These are phyloP conservation scores for Candida oleophila DNA, from an alignment of 805 yeast species.

Conservation along the genomic window DNA sequence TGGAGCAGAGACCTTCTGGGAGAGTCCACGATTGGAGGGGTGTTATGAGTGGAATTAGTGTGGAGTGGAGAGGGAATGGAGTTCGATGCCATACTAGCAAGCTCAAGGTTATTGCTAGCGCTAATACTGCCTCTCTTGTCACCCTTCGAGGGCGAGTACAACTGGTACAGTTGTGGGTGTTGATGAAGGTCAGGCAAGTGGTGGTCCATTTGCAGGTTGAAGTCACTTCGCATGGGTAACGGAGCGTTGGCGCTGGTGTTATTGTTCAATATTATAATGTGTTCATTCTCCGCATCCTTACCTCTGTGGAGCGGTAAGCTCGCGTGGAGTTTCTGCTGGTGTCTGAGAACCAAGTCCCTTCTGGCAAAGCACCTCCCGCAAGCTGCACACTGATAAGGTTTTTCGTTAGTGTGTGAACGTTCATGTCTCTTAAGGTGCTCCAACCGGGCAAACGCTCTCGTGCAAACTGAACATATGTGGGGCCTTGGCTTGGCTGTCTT, in stretches of 20 bases:
- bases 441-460: conserved; percentile 91
- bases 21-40: conserved; percentile 23
- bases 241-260: conserved; percentile 55
- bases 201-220: neutral
- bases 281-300: conserved; percentile 35
- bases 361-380: conserved; percentile 96
- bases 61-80: conserved; percentile 25
- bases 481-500: conserved; percentile 95
- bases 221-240: conserved; percentile 20
- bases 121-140: neutral
- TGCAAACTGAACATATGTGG: conserved; percentile 84
- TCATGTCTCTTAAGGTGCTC: conserved; percentile 95
- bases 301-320: conserved; percentile 42
- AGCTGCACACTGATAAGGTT: conserved; percentile 93
- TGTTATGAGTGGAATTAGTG: conserved; percentile 22
- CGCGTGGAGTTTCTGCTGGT: conserved; percentile 89
- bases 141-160: conserved; percentile 4
- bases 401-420: conserved; percentile 91
- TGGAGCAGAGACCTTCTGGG: conserved; percentile 8
- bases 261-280: conserved; percentile 51
- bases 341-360: conserved; percentile 82
- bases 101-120: neutral
- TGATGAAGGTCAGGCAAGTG: neutral
- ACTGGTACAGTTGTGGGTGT: neutral
- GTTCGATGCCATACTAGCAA: neutral